A percentile compares a stretch with the other conserved stretches of the same genome.
Evolutionary conservation across 495 filamentous ascomycete genomes (phyloP).

Genomic region (Cenococcum geophilum): DNA sequence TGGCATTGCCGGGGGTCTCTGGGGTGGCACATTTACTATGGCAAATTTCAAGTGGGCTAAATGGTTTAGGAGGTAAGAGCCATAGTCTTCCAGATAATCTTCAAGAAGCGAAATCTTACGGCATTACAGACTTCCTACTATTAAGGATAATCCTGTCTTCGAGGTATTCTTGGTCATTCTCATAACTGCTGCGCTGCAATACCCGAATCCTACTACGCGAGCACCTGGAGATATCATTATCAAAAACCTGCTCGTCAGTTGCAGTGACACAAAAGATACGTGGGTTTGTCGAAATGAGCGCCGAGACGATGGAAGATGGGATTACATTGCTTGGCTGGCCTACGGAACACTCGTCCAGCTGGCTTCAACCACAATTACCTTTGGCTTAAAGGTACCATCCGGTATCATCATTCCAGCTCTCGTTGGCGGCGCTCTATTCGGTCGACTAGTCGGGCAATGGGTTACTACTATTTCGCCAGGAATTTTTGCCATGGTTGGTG

Average conservation of each 20-base stretch:
- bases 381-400: constrained; percentile 51
- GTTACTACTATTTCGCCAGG: constrained; percentile 45
- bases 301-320: neutral
- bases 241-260: constrained; percentile 48
- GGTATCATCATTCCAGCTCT: constrained; percentile 53
- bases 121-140: constrained; percentile 32
- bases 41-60: constrained; percentile 50
- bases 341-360: constrained; percentile 49
- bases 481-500: constrained; percentile 54
- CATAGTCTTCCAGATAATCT: neutral
- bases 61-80: constrained; percentile 43
- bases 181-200: constrained; percentile 46
- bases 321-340: constrained; percentile 46
- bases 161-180: constrained; percentile 47
- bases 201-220: constrained; percentile 46
- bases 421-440: constrained; percentile 51
- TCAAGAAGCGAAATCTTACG: neutral
- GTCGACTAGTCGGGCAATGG: constrained; percentile 47
- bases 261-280: constrained; percentile 28
- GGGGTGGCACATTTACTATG: constrained; percentile 50
- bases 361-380: constrained; percentile 48
- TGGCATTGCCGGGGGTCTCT: constrained; percentile 48
- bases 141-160: constrained; percentile 47
- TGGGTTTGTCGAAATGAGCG: constrained; percentile 47
- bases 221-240: constrained; percentile 48